Percentiles rank a stretch among this genome's conserved stretches.
Evolutionary conservation across 2,329 filamentous ascomycete genomes (phyloP).

Genomic region (Macrophomina pseudophaseolina): DNA sequence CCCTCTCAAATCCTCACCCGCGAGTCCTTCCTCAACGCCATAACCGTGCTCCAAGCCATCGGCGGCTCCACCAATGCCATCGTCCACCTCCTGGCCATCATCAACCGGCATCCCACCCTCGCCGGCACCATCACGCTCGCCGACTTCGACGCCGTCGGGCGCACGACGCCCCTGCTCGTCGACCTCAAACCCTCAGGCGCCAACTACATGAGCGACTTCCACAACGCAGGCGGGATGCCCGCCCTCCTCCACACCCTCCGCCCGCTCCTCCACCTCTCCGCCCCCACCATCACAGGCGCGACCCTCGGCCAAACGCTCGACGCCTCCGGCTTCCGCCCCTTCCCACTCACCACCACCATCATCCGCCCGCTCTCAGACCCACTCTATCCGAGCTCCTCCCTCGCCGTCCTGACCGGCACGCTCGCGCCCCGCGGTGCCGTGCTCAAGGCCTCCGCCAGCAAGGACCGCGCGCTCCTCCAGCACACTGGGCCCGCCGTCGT

Average conservation of each 20-base stretch:
- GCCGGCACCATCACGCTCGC: constrained; percentile 78
- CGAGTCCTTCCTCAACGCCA: constrained; percentile 56
- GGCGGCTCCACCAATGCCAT: constrained; percentile 52
- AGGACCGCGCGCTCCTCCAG: constrained; percentile 66
- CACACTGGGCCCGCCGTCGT: constrained; percentile 80
- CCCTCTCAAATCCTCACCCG: constrained; percentile 53
- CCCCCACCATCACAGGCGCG: constrained; percentile 79
- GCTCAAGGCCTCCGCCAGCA: constrained; percentile 93
- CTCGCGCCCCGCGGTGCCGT: constrained; percentile 85
- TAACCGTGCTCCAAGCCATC: constrained; percentile 52
- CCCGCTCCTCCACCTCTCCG: constrained; percentile 74
- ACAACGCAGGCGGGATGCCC: constrained; percentile 79
- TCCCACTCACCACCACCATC: constrained; percentile 75
- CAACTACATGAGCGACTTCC: constrained; percentile 87
- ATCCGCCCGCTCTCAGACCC: constrained; percentile 78
- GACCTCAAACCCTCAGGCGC: constrained; percentile 82
- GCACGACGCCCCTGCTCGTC: constrained; percentile 81
- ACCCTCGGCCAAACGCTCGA: constrained; percentile 79
- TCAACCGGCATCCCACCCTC: constrained; percentile 56
- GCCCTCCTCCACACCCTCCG: constrained; percentile 82
- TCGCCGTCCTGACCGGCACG: constrained; percentile 84
- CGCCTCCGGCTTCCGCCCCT: constrained; percentile 67
- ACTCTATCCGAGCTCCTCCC: constrained; percentile 80
- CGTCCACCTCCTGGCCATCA: constrained; percentile 52
- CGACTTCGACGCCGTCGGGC: constrained; percentile 76